These are phyloP conservation scores for Thelonectria blattea DNA, from an alignment of 2,329 filamentous ascomycete genomes.

Conservation along the genomic window DNA sequence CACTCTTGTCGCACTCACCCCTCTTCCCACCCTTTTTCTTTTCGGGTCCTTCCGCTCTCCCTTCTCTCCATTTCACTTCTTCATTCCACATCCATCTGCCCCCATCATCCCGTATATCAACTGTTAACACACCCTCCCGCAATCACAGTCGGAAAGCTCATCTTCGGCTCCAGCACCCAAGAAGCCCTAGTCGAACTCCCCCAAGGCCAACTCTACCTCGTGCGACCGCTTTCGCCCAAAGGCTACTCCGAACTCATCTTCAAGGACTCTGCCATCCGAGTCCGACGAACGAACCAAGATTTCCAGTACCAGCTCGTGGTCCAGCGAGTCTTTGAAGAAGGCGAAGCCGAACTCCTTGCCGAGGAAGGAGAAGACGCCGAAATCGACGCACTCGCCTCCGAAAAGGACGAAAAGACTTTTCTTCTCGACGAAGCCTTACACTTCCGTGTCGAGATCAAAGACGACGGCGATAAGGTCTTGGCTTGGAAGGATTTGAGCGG, in stretches of 20 bases:
- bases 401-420: constrained; percentile 97
- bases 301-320: constrained; percentile 98
- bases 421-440: constrained; percentile 90
- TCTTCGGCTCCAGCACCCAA: constrained; percentile 86
- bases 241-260: constrained; percentile 99
- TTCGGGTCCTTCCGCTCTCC: background rate
- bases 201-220: constrained; percentile 96
- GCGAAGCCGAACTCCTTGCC: constrained; percentile 87
- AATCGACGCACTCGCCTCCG: constrained; percentile 73
- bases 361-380: constrained; percentile 86
- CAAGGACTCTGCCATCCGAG: constrained; percentile 91
- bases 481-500: constrained; percentile 96
- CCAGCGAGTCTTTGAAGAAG: constrained; percentile 96
- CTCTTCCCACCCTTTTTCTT: background rate
- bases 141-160: constrained; percentile 79
- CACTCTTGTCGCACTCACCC: background rate
- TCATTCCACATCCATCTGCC: background rate
- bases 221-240: constrained; percentile 92
- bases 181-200: constrained; percentile 93
- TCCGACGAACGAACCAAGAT: constrained; percentile 91
- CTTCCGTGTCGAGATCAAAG: constrained; percentile 82
- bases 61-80: background rate
- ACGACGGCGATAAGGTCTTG: constrained; percentile 82
- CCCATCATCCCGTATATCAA: background rate
- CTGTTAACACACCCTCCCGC: constrained; percentile 21